Evolutionary conservation across 441 rosid species (phyloP).

Genomic region (Populus hybrid): DNA sequence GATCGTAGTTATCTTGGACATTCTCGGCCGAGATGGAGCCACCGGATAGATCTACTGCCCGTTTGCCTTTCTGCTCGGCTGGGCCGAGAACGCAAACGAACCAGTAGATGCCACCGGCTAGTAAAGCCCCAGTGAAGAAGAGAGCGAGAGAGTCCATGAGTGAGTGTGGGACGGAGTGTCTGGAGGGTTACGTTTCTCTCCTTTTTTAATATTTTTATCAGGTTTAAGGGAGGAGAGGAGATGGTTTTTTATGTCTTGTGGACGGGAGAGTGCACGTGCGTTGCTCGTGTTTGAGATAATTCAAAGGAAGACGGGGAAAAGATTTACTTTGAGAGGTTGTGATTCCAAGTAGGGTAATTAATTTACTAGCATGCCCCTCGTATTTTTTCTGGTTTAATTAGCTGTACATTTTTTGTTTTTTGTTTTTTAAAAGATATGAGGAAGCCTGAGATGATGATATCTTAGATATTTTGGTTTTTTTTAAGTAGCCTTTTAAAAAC

Average conservation of each 20-base stretch:
- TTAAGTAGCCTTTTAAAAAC: too few species aligned
- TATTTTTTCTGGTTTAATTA: neutral
- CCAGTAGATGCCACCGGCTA: slow-evolving; percentile 78
- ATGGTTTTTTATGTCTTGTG: neutral
- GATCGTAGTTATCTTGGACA: slow-evolving; percentile 70
- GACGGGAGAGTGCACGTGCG: slow-evolving; percentile 4
- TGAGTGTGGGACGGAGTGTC: neutral
- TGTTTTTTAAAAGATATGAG: too few species aligned
- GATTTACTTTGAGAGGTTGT: neutral
- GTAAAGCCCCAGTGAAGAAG: slow-evolving; percentile 63
- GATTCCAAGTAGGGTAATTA: neutral
- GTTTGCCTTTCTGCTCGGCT: slow-evolving; percentile 73
- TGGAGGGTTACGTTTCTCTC: neutral
- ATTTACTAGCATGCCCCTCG: neutral
- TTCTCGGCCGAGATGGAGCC: slow-evolving; percentile 87
- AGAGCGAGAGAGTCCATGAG: slow-evolving; percentile 58
- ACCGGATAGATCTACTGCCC: slow-evolving; percentile 72
- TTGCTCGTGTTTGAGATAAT: slow-evolving; percentile 10
- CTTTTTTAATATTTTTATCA: too few species aligned
- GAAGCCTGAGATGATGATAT: too few species aligned
- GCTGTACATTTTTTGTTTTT: neutral
- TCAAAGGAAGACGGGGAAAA: neutral
- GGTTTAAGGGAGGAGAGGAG: too few species aligned
- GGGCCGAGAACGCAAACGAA: slow-evolving; percentile 79
- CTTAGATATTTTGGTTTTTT: too few species aligned